phyloP scores from a whole-genome alignment of 768 basidiomycete species.

The Russula compacta region DNA sequence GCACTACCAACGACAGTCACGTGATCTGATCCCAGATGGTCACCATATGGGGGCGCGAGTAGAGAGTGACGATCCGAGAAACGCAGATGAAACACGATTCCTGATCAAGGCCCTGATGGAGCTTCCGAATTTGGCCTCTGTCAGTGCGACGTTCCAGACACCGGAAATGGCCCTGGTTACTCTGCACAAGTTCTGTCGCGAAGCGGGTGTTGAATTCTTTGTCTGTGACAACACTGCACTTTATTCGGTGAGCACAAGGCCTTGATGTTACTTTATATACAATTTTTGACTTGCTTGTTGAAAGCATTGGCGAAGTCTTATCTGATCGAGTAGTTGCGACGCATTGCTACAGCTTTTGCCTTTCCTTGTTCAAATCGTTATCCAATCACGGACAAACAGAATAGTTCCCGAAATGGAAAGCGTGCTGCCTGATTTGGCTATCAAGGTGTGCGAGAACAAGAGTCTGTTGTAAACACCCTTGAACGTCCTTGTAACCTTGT shows the following conservation, averaged over 20 bases:
- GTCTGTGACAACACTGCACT: not conserved
- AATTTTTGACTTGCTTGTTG: not conserved
- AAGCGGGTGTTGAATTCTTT: slow-evolving; percentile 3
- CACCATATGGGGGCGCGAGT: not conserved
- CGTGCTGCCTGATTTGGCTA: slow-evolving; percentile 4
- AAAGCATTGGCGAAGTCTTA: slow-evolving; percentile 11
- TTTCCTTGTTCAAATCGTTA: not conserved
- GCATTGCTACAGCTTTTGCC: too few species aligned
- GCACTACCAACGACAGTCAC: not conserved
- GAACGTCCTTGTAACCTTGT: slow-evolving; percentile 1
- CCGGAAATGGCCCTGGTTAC: not conserved
- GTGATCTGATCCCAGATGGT: not conserved
- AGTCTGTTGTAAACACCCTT: not conserved
- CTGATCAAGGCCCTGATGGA: slow-evolving; percentile 6
- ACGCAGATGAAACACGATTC: not conserved
- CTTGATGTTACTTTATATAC: not conserved
- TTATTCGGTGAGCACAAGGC: slow-evolving; percentile 6
- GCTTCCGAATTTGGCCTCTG: slow-evolving; percentile 3
- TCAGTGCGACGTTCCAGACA: not conserved
- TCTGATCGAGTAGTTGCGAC: slow-evolving; percentile 2
- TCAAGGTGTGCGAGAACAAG: not conserved
- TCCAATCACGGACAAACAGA: not conserved
- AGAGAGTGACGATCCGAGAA: not conserved
- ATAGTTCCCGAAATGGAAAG: slow-evolving; percentile 6
- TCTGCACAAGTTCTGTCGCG: slow-evolving; percentile 8